These are phyloP conservation scores for Leccinellum rugosiceps DNA, from an alignment of 768 basidiomycete species.

Conservation along the genomic window DNA sequence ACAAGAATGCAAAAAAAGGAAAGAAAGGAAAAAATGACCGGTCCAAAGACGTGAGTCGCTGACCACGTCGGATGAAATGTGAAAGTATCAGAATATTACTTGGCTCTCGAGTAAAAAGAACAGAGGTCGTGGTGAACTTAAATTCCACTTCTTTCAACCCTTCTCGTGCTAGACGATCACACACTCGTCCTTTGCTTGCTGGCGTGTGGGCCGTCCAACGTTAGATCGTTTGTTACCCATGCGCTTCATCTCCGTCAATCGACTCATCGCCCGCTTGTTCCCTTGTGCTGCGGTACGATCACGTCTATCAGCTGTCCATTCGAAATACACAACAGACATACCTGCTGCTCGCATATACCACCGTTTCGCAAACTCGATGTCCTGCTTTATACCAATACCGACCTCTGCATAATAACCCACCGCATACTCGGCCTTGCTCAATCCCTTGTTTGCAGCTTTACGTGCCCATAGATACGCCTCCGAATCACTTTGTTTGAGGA, in stretches of 20 bases:
- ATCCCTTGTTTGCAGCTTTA: slow-evolving; percentile 91
- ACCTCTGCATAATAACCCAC: slow-evolving; percentile 98
- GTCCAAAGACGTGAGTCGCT: background rate
- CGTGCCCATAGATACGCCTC: slow-evolving; percentile 99
- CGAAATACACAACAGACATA: slow-evolving; percentile 38
- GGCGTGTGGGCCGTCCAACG: slow-evolving; percentile 82
- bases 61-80: slow-evolving; percentile 4
- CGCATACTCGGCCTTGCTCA: slow-evolving; percentile 97
- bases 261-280: slow-evolving; percentile 96
- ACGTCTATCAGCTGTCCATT: background rate
- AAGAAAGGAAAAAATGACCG: background rate
- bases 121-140: slow-evolving; percentile 6
- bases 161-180: slow-evolving; percentile 61
- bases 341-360: slow-evolving; percentile 99
- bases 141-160: slow-evolving; percentile 5
- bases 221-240: slow-evolving; percentile 76
- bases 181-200: slow-evolving; percentile 93
- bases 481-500: slow-evolving; percentile 95
- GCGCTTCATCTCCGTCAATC: slow-evolving; percentile 93
- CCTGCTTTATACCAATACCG: slow-evolving; percentile 96
- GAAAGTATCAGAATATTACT: slow-evolving; percentile 13
- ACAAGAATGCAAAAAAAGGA: slow-evolving; percentile 6
- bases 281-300: slow-evolving; percentile 68
- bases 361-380: slow-evolving; percentile 91
- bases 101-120: background rate